These are phyloP conservation scores for Hypsizygus marmoreus DNA, from an alignment of 768 basidiomycete species.

Conservation along the genomic window DNA sequence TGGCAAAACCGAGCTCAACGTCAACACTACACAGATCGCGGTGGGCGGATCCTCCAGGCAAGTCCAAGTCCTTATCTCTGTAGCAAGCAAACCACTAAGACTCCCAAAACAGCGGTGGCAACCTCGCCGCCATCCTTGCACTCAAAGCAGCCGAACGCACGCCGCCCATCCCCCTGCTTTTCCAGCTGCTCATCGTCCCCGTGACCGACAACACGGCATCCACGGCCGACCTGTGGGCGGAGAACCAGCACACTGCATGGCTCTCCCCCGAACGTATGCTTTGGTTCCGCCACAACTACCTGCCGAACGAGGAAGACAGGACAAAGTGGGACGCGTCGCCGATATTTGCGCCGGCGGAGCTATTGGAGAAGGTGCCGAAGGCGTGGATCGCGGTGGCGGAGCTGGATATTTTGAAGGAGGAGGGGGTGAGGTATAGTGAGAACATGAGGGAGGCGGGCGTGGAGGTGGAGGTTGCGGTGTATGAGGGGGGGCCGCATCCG, in stretches of 20 bases:
- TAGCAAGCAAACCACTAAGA: neutral
- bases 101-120: constrained; percentile 54
- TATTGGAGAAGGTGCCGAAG: constrained; percentile 51
- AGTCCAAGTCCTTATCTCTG: constrained; percentile 4
- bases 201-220: constrained; percentile 73
- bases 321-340: constrained; percentile 72
- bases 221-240: constrained; percentile 50
- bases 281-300: constrained; percentile 74
- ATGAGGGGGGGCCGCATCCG: constrained; percentile 68
- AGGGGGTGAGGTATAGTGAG: constrained; percentile 64
- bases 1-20: constrained; percentile 45
- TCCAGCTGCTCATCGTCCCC: constrained; percentile 71
- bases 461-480: constrained; percentile 53
- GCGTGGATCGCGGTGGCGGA: constrained; percentile 69
- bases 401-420: constrained; percentile 65
- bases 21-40: constrained; percentile 57
- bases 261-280: constrained; percentile 64
- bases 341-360: constrained; percentile 61
- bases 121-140: constrained; percentile 65
- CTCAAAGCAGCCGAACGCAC: constrained; percentile 56
- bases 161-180: constrained; percentile 54
- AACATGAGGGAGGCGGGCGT: constrained; percentile 56
- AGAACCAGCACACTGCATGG: constrained; percentile 60
- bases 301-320: constrained; percentile 62
- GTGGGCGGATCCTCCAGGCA: constrained; percentile 78